Base-by-base conservation (phyloP, 2,329 filamentous ascomycete genomes). In the Nemania sp. region DNA sequence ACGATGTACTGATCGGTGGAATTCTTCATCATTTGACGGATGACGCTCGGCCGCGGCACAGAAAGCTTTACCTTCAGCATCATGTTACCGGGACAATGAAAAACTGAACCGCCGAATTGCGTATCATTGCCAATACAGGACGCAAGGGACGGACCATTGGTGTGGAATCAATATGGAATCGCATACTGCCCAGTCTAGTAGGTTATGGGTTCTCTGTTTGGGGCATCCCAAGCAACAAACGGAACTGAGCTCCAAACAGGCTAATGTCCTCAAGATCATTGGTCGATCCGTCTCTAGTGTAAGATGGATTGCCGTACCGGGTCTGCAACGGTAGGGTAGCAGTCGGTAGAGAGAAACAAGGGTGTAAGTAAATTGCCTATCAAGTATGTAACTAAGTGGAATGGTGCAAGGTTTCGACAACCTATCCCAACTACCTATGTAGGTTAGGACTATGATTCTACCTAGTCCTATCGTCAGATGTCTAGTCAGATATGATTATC, bases 181-280 rank as follows among this genome's bases (percentile, higher is more conserved):
- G 2, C 27, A 54, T 54, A 26, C 51, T 35, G 18, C 47, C 47
- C 1, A 51, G 24, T 45, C 41, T 2, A 45, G 41, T 45, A 45
- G 41, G 41, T n/a, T 41, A 45, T 45, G n/a, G 15, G 15, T 15
- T 51, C 45, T 52, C 22, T 32, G 27, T 51, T 26, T n/a, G 45
- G 57, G 11, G 24, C 11, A 49, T 24, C 7, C 15, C 26, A 49
- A 59, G 41, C 11, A 11, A 20, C 20, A n/a, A 49, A 60, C 57
- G 57, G 43, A n/a, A n/a, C 20, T 22, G 32, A 35, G 22, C 27
- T 52, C 20, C 26, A 41, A 61, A 49, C 47, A 41, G 22, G 45
- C 53, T 67, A 67, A 67, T 63, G 29, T 45, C 6, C 45, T 38
- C 22, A 24, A 15, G 18, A 10, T 59, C 8, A 67, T 58, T 63